A percentile compares a stretch with the other conserved stretches of the same genome.
phyloP scores from a whole-genome alignment of 2,329 filamentous ascomycete genomes.

The Coniochaeta sp. region DNA sequence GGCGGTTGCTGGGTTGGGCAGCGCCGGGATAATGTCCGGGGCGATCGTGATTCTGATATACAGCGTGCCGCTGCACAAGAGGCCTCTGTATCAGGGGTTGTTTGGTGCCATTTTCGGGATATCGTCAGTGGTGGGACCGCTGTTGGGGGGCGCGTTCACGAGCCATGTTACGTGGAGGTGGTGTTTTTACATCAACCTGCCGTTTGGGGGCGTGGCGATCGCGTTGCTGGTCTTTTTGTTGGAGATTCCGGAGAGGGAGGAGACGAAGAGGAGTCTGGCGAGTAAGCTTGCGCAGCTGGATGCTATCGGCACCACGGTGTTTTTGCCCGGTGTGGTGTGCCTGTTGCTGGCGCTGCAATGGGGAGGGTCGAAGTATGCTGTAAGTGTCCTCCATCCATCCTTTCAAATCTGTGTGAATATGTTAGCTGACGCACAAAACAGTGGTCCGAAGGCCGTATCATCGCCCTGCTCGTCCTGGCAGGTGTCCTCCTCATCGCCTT shows the following conservation, averaged over 20 bases:
- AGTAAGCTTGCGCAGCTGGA: conserved; percentile 24
- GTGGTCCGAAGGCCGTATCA: conserved; percentile 25
- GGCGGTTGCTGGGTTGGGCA: conserved; percentile 30
- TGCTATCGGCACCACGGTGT: conserved; percentile 15
- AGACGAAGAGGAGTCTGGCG: conserved; percentile 12
- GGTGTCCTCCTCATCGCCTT: conserved; percentile 33
- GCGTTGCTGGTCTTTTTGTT: conserved; percentile 21
- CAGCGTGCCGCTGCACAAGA: conserved; percentile 23
- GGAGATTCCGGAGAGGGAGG: conserved; percentile 15
- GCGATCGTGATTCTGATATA: conserved; percentile 25
- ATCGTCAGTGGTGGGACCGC: conserved; percentile 26
- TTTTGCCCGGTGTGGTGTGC: conserved; percentile 23
- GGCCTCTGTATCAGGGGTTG: conserved; percentile 26
- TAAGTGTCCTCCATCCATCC: conserved; percentile 7
- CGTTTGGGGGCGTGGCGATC: conserved; percentile 25
- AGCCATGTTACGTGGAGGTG: conserved; percentile 29
- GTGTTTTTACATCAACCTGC: conserved; percentile 33
- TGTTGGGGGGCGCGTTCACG: conserved; percentile 30
- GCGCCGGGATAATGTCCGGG: conserved; percentile 30
- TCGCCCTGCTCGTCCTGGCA: conserved; percentile 34
- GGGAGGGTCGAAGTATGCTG: conserved; percentile 25
- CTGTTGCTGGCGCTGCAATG: conserved; percentile 26
- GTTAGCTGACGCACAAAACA: neutral
- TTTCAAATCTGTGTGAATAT: neutral
- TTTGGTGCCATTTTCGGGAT: conserved; percentile 28